phyloP scores from a whole-genome alignment of 305 asterid genomes.

The Solanum hybrid region DNA sequence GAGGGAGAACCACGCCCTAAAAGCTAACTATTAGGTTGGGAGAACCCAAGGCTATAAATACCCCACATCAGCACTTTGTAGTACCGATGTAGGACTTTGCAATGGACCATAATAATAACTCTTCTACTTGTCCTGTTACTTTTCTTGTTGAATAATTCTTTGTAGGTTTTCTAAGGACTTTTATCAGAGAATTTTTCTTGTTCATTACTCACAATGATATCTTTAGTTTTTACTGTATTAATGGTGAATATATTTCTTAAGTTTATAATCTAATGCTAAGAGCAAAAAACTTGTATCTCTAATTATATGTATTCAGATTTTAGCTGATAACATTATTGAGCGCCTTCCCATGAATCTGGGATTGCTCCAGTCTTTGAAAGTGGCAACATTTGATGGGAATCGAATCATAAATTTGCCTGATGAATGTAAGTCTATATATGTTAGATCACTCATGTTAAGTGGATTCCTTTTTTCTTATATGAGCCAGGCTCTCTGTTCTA shows the following conservation, averaged over 20 bases:
- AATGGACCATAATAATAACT: neutral
- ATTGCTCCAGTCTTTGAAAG: constrained; percentile 75
- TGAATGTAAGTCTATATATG: constrained; percentile 52
- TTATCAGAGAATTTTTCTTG: neutral
- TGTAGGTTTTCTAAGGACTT: neutral
- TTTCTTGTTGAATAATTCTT: neutral
- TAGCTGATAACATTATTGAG: constrained; percentile 69
- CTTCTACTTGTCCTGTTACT: neutral
- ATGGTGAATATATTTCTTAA: neutral
- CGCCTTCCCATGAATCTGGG: constrained; percentile 84
- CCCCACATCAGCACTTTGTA: neutral
- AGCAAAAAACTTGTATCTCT: neutral
- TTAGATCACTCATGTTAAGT: neutral
- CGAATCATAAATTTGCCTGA: constrained; percentile 73
- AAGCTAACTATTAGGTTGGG: neutral
- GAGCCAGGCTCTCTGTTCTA: constrained; percentile 5
- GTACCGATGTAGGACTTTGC: neutral
- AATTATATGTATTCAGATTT: constrained; percentile 40
- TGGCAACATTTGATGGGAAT: constrained; percentile 74
- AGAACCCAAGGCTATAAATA: neutral
- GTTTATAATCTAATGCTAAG: neutral
- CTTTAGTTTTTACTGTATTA: neutral
- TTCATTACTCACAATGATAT: neutral
- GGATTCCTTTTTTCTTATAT: neutral
- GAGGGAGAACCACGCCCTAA: neutral